Evolutionary conservation across 768 basidiomycete genomes (phyloP).

Genomic region (Tylopilus rubrobrunneus): DNA sequence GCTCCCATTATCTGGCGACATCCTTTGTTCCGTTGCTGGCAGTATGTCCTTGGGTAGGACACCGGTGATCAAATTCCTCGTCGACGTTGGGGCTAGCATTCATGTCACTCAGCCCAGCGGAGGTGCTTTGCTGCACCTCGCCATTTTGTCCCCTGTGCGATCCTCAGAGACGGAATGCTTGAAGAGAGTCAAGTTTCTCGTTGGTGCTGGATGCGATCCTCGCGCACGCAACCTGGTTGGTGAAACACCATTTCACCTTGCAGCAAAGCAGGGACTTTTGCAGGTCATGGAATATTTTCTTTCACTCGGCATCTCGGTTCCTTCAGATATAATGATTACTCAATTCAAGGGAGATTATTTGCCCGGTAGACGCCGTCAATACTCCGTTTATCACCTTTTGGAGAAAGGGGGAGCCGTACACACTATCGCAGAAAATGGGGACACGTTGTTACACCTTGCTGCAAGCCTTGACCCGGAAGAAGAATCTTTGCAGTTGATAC

Average conservation of each 20-base stretch:
- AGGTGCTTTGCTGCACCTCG: background rate
- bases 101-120: background rate
- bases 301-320: background rate
- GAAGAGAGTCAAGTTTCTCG: background rate
- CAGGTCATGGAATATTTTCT: constrained; percentile 1
- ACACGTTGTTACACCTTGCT: background rate
- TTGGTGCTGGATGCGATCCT: background rate
- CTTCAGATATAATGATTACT: background rate
- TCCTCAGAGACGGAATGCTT: background rate
- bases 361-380: background rate
- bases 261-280: background rate
- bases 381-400: background rate
- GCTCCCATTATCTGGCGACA: background rate
- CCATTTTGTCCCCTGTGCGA: background rate
- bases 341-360: background rate
- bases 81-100: background rate
- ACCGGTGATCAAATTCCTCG: background rate
- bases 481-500: background rate
- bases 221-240: background rate
- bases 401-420: background rate
- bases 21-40: background rate
- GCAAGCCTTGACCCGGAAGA: background rate
- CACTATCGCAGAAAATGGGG: background rate
- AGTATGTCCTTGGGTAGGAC: too few species aligned
- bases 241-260: background rate